phyloP scores from a whole-genome alignment of 2,329 filamentous ascomycete genomes.

The Alternaria sp. region DNA sequence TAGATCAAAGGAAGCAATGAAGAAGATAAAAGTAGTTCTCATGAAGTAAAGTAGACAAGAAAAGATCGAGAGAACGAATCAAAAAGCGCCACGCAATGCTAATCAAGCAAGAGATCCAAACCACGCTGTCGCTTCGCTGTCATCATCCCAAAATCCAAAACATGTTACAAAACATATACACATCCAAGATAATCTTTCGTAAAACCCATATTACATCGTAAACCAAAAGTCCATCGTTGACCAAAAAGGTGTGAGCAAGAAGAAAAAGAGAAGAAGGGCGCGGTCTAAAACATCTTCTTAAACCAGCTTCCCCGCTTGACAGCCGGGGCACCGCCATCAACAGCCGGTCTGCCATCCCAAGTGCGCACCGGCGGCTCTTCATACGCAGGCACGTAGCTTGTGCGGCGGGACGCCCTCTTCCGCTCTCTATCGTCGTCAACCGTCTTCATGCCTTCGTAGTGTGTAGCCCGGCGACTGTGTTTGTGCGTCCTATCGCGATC shows the following conservation, averaged over 20 bases:
- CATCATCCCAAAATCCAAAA: neutral
- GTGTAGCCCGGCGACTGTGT: constrained; percentile 33
- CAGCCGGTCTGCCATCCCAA: constrained; percentile 51
- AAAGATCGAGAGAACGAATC: neutral
- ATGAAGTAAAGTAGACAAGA: neutral
- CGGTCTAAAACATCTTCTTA: constrained; percentile 52
- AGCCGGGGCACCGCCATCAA: constrained; percentile 27
- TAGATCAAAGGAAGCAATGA: neutral
- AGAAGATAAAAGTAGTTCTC: neutral
- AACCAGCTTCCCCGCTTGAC: constrained; percentile 55
- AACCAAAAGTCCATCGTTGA: neutral
- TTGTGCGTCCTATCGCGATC: constrained; percentile 38
- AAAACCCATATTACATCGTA: neutral
- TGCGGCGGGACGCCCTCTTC: constrained; percentile 36
- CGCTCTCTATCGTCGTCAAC: constrained; percentile 30
- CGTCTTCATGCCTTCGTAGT: constrained; percentile 29
- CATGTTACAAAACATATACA: neutral
- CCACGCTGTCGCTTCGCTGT: neutral
- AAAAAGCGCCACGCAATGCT: constrained; percentile 1
- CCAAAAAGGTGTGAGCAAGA: neutral
- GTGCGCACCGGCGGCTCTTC: constrained; percentile 43
- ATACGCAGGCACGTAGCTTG: constrained; percentile 41
- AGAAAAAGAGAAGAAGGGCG: neutral
- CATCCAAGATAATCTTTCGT: neutral
- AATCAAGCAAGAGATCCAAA: neutral